phyloP scores from a whole-genome alignment of 2,329 filamentous ascomycete species.

The Alternaria alternata region DNA sequence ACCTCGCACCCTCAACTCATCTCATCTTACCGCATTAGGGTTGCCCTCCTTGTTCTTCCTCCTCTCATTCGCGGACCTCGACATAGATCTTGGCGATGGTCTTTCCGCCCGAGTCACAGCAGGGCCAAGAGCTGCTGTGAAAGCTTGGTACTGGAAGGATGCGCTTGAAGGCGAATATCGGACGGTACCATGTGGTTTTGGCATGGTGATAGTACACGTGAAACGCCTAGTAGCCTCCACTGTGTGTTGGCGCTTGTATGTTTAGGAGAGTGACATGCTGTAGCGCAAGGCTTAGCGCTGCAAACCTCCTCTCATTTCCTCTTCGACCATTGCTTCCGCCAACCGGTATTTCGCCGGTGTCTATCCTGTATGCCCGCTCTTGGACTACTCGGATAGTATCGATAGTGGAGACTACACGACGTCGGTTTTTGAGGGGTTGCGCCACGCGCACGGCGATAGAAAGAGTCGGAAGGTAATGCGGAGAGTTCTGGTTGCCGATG shows the following conservation, averaged over 20 bases:
- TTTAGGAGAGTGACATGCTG: conserved; percentile 7
- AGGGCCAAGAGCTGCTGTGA: conserved; percentile 10
- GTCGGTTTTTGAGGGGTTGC: neutral
- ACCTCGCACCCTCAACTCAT: neutral
- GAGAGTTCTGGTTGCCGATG: neutral
- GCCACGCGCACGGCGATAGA: neutral
- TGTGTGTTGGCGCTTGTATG: conserved; percentile 5
- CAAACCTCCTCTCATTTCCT: conserved; percentile 3
- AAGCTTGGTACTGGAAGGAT: conserved; percentile 11
- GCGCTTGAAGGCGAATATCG: neutral
- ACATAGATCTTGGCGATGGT: conserved; percentile 17
- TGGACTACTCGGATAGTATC: neutral
- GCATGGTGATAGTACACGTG: conserved; percentile 13
- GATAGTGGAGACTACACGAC: neutral
- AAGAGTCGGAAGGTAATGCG: neutral
- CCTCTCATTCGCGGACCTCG: conserved; percentile 27
- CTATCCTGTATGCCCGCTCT: neutral
- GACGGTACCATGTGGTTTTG: neutral
- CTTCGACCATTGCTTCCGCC: conserved; percentile 19
- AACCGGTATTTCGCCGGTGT: conserved; percentile 19
- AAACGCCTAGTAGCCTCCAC: conserved; percentile 23
- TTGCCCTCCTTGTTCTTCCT: neutral
- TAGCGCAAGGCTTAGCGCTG: conserved; percentile 24
- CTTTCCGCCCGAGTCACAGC: conserved; percentile 14
- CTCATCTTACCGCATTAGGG: conserved; percentile 12